Evolutionary conservation across 2,329 filamentous ascomycete species (phyloP).

Genomic region (Pseudogymnoascus sp.): DNA sequence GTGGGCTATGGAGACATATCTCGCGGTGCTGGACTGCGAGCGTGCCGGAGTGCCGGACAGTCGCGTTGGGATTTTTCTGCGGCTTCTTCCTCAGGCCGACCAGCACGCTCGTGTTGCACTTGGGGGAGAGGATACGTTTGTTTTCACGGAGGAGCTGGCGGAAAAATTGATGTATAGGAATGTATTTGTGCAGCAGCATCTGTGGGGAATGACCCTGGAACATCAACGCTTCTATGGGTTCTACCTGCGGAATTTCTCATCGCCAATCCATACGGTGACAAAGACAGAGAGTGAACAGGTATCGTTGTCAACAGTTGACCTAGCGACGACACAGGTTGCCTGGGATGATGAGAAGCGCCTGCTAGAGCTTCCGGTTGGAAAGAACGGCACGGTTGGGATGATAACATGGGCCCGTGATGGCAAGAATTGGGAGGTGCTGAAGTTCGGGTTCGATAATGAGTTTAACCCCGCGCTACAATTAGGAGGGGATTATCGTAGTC

Average conservation of each 20-base stretch:
- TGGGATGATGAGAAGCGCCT: conserved; percentile 12
- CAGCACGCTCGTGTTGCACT: conserved; percentile 8
- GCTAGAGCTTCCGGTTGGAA: conserved; percentile 11
- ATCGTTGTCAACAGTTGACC: neutral
- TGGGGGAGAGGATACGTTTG: neutral
- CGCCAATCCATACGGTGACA: neutral
- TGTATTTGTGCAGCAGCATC: neutral
- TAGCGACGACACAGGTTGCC: too few relatives aligned
- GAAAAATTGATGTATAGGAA: neutral
- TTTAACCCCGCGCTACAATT: conserved; percentile 13
- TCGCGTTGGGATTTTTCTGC: conserved; percentile 12
- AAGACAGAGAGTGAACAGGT: neutral
- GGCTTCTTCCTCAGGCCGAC: conserved; percentile 7
- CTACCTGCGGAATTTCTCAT: neutral
- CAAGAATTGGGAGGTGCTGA: neutral
- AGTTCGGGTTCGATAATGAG: conserved; percentile 12
- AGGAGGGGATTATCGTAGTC: neutral
- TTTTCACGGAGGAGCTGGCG: neutral
- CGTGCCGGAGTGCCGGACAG: neutral
- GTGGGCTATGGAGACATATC: conserved; percentile 19
- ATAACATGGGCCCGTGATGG: conserved; percentile 8
- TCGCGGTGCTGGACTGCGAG: conserved; percentile 18
- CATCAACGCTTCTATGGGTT: neutral
- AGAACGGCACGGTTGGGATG: conserved; percentile 11
- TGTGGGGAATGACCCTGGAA: neutral